Base-by-base conservation (phyloP, 1,284 basidiomycete genomes). In the Inonotus hispidus region DNA sequence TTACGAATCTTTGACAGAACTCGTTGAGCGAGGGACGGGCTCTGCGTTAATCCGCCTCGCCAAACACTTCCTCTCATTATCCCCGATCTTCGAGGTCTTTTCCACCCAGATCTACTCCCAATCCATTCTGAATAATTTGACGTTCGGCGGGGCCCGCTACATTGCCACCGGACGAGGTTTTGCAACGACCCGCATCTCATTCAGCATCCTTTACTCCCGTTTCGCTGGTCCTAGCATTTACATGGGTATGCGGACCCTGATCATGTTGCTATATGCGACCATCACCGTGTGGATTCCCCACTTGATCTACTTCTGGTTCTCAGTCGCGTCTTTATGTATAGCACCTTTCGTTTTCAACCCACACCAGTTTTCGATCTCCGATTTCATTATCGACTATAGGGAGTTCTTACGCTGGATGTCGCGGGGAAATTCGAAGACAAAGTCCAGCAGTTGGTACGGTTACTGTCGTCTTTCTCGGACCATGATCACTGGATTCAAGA, bases 371-470 rank as follows among this genome's bases (percentile, higher is more conserved):
- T 92, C 93, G 23, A 92, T 88, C 72, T 76, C 91, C 68, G 95
- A 98, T 75, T 98, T 97, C 76, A 90, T 98, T 75, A 94, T 98
- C 72, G 95, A 98, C 75, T 98, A 98, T 75, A 88, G 95, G 66
- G 95, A 98, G 72, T 97, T 95, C 80, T 76, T 98, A 58, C 87
- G 95, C 60, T 98, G 95, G 95, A 97, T 98, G 93, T 96, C 92
- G 21, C 85, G 95, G 65, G 95, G 95, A 62, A 98, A 98, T 75
- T 95, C 95, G 53, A 81, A 93, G 67, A 91, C 92, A 19, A 95
- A 97, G 73, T 90, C 92, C 61, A 98, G 95, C 77, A 95, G 92
- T 66, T 98, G 95, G 95, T 96, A 97, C 71, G 95, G 95, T 1
- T 98, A 98, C 75, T 98, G 95, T 72, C 90, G 95, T 68, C 82